Conservation (phyloP, 2,329 filamentous ascomycete genomes). For the Colletotrichum sidae region DNA sequence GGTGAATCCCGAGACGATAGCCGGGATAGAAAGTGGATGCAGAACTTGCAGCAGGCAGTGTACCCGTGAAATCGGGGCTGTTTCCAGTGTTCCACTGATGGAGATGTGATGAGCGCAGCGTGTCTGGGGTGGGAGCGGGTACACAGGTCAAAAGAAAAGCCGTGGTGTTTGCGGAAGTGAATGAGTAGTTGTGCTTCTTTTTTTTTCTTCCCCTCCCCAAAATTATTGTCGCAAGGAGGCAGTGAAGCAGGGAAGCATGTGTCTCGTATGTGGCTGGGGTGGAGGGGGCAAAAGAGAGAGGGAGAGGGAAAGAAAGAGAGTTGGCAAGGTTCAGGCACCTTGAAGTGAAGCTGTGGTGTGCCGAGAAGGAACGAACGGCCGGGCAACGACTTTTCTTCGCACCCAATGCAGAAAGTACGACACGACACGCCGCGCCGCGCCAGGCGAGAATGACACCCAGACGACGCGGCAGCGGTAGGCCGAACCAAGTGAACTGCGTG, state of each 20-base stretch:
- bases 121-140: background rate
- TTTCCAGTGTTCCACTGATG: constrained; percentile 32
- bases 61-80: constrained; percentile 23
- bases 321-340: constrained; percentile 12
- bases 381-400: constrained; percentile 13
- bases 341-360: constrained; percentile 16
- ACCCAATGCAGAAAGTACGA: background rate
- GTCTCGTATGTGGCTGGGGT: constrained; percentile 43
- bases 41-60: constrained; percentile 24
- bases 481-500: background rate
- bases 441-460: constrained; percentile 4
- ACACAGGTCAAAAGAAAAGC: background rate
- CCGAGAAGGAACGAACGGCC: constrained; percentile 29
- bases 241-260: constrained; percentile 43
- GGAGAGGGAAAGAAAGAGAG: too few species aligned
- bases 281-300: background rate
- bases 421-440: background rate
- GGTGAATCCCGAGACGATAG: constrained; percentile 25
- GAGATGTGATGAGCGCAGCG: constrained; percentile 16
- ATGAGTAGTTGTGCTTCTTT: constrained; percentile 3
- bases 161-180: constrained; percentile 6
- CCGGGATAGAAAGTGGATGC: constrained; percentile 34
- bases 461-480: background rate
- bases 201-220: background rate
- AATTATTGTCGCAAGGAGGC: constrained; percentile 36